phyloP scores from a whole-genome alignment of 352 stramenopile genomes.

The Phytophthora melonis region DNA sequence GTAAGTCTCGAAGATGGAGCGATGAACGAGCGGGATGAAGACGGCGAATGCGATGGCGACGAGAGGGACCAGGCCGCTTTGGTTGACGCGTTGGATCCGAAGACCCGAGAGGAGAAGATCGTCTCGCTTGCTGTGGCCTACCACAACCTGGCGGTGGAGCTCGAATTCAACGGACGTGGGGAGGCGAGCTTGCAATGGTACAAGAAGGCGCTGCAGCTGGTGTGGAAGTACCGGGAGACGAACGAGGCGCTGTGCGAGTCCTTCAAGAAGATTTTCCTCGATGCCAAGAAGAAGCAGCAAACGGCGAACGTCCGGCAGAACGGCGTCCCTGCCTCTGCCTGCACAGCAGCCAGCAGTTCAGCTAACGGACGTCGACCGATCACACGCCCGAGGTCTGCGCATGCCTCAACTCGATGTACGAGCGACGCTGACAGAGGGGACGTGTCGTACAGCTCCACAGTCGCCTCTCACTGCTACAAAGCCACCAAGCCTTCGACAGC shows the following conservation, averaged over 20 bases:
- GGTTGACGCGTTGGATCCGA: conserved; percentile 57
- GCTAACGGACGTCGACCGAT: conserved; percentile 3
- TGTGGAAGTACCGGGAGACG: conserved; percentile 67
- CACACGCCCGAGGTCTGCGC: conserved; percentile 51
- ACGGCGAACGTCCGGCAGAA: conserved; percentile 31
- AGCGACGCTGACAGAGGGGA: conserved; percentile 24
- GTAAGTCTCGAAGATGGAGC: conserved; percentile 54
- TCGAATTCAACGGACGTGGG: conserved; percentile 77
- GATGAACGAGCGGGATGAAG: conserved; percentile 15
- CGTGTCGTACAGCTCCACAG: conserved; percentile 68
- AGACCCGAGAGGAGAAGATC: conserved; percentile 77
- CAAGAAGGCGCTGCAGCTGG: conserved; percentile 81
- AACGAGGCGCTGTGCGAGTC: conserved; percentile 71
- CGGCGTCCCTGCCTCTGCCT: conserved; percentile 21
- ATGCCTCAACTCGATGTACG: conserved; percentile 27
- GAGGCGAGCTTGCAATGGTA: conserved; percentile 87
- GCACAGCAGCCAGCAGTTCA: not conserved
- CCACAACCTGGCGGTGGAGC: conserved; percentile 81
- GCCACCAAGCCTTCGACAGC: conserved; percentile 53
- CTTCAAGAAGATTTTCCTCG: conserved; percentile 79
- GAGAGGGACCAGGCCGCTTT: conserved; percentile 18
- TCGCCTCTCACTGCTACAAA: conserved; percentile 75
- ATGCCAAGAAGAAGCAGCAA: conserved; percentile 73
- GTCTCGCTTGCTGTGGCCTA: conserved; percentile 82
- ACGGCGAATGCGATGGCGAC: conserved; percentile 4